Evolutionary conservation across 768 basidiomycete genomes (phyloP).

Genomic region (Leccinum aurantiacum): DNA sequence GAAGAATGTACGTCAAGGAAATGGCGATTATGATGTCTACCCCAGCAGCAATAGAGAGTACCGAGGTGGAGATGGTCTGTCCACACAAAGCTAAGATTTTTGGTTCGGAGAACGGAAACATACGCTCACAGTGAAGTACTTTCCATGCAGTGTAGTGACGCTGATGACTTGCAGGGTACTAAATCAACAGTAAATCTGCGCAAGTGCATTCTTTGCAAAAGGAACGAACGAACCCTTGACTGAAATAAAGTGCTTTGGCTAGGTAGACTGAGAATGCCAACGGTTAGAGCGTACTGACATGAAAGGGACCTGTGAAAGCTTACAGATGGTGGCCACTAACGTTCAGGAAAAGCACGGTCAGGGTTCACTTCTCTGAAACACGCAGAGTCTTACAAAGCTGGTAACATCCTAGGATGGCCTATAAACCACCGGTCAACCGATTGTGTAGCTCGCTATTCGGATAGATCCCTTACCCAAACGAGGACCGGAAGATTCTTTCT

Average conservation of each 20-base stretch:
- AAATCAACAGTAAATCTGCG: background rate
- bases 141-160: background rate
- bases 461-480: slow-evolving; percentile 12
- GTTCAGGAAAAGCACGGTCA: background rate
- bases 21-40: slow-evolving; percentile 9
- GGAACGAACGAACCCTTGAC: slow-evolving; percentile 4
- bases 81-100: background rate
- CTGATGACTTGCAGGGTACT: slow-evolving; percentile 1
- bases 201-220: background rate
- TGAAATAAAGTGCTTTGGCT: background rate
- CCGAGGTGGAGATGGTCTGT: background rate
- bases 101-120: background rate
- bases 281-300: background rate
- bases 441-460: background rate
- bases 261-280: slow-evolving; percentile 5
- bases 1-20: slow-evolving; percentile 6
- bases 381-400: slow-evolving; percentile 10
- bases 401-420: slow-evolving; percentile 4
- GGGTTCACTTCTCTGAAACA: background rate
- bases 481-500: slow-evolving; percentile 1
- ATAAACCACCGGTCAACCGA: background rate
- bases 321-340: slow-evolving; percentile 7
- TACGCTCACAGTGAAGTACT: background rate
- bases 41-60: slow-evolving; percentile 1
- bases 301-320: background rate